phyloP scores from a whole-genome alignment of 495 filamentous ascomycete genomes.

The Staphylotrichum tortipilum region DNA sequence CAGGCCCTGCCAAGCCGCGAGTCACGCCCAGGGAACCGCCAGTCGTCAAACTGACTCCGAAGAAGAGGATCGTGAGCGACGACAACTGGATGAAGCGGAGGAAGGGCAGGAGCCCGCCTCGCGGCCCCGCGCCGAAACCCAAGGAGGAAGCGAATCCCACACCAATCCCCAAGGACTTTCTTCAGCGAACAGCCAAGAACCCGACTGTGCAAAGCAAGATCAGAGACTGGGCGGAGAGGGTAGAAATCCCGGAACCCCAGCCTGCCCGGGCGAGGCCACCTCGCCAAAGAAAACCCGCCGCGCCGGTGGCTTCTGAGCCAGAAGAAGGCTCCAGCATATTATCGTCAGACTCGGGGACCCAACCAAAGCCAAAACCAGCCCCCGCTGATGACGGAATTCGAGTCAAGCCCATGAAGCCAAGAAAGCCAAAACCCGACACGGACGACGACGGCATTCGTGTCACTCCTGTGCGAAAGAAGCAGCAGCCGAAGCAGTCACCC shows the following conservation, averaged over 20 bases:
- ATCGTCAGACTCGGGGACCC: constrained; percentile 5
- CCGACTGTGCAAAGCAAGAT: constrained; percentile 43
- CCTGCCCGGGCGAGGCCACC: constrained; percentile 16
- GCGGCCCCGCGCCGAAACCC: constrained; percentile 23
- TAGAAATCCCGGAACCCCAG: constrained; percentile 30
- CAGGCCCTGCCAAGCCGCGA: constrained; percentile 3
- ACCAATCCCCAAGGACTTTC: constrained; percentile 45
- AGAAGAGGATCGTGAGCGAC: constrained; percentile 74
- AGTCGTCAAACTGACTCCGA: constrained; percentile 38
- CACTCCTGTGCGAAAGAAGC: constrained; percentile 18
- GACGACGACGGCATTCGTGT: constrained; percentile 35
- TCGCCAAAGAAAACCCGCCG: constrained; percentile 21
- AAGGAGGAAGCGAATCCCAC: constrained; percentile 28
- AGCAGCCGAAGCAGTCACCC: constrained; percentile 12
- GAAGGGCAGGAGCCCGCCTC: constrained; percentile 40
- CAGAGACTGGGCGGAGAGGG: constrained; percentile 42
- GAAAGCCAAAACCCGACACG: constrained; percentile 11
- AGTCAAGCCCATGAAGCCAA: constrained; percentile 19
- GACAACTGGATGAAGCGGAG: constrained; percentile 60
- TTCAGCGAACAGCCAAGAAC: constrained; percentile 40
- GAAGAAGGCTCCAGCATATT: constrained; percentile 16
- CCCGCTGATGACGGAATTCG: constrained; percentile 29
- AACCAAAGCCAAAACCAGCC: constrained; percentile 14
- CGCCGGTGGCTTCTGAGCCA: constrained; percentile 24
- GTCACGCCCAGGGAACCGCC: constrained; percentile 1